phyloP scores from a whole-genome alignment of 2,329 filamentous ascomycete genomes.

The Ceratocystis alfenasii region DNA sequence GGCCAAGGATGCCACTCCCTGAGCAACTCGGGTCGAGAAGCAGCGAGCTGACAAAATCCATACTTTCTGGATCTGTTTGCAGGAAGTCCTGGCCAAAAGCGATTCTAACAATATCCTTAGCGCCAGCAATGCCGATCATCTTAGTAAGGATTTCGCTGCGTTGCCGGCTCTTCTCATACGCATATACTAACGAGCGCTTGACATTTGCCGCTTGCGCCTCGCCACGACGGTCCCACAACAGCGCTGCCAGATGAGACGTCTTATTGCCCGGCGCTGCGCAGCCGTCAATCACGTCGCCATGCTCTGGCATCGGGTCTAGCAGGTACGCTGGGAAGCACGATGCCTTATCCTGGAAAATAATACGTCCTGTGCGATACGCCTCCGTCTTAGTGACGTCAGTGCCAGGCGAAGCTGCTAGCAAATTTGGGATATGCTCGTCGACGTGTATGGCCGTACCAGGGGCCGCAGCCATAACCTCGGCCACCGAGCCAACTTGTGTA shows the following conservation, averaged over 20 bases:
- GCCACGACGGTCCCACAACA: conserved; percentile 41
- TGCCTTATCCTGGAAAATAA: conserved; percentile 92
- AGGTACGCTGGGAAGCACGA: conserved; percentile 93
- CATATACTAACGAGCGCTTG: conserved; percentile 46
- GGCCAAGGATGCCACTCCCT: conserved; percentile 83
- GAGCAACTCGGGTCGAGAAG: conserved; percentile 91
- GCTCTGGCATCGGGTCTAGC: conserved; percentile 52
- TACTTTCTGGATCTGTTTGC: conserved; percentile 53
- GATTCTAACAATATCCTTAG: conserved; percentile 52
- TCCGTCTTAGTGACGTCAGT: conserved; percentile 59
- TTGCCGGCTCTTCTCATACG: conserved; percentile 63
- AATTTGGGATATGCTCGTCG: conserved; percentile 71
- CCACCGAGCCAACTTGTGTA: conserved; percentile 42
- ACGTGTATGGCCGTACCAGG: conserved; percentile 41
- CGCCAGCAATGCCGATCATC: conserved; percentile 72
- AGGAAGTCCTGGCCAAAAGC: conserved; percentile 72
- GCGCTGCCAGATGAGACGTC: conserved; percentile 80
- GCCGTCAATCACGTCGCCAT: conserved; percentile 76
- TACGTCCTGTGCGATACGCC: conserved; percentile 62
- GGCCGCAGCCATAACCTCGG: conserved; percentile 39
- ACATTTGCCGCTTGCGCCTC: conserved; percentile 30
- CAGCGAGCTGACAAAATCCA: conserved; percentile 54
- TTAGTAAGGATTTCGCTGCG: conserved; percentile 66
- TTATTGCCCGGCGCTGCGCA: conserved; percentile 96
- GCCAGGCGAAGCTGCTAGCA: conserved; percentile 64